A percentile compares a stretch with the other conserved stretches of the same genome.
These are phyloP conservation scores for Scorias spongiosa DNA, from an alignment of 2,329 filamentous ascomycete genomes.

Conservation along the genomic window DNA sequence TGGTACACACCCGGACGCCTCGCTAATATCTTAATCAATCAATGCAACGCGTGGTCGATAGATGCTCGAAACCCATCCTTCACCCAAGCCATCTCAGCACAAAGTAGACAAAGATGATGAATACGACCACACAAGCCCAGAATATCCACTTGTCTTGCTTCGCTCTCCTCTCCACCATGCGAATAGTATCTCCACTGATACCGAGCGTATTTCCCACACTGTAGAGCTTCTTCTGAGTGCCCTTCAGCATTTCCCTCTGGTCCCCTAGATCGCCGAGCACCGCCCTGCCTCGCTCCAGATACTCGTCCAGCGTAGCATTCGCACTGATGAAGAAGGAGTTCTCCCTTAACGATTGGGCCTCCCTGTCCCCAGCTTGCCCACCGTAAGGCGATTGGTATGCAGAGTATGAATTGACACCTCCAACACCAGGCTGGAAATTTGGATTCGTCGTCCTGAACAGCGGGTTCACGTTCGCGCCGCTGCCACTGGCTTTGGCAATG, in stretches of 20 bases:
- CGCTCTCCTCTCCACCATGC: conserved; percentile 85
- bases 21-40: too few relatives aligned
- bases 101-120: conserved; percentile 83
- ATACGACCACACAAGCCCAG: conserved; percentile 68
- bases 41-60: too few relatives aligned
- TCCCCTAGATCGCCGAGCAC: conserved; percentile 78
- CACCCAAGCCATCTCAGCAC: conserved; percentile 72
- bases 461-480: conserved; percentile 18
- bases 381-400: conserved; percentile 22
- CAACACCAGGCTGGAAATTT: conserved; percentile 17
- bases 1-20: too few relatives aligned
- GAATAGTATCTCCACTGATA: conserved; percentile 86
- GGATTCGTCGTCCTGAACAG: conserved; percentile 22
- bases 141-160: conserved; percentile 98
- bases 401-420: conserved; percentile 25
- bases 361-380: conserved; percentile 30
- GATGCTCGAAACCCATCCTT: conserved; percentile 7
- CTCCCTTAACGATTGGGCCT: conserved; percentile 74
- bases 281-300: conserved; percentile 76
- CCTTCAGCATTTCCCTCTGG: conserved; percentile 89
- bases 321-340: conserved; percentile 75
- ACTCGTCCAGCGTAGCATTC: conserved; percentile 79
- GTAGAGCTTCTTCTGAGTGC: conserved; percentile 79
- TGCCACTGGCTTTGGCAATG: conserved; percentile 12
- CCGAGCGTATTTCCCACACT: conserved; percentile 88